phyloP scores from a whole-genome alignment of 768 basidiomycete species.

The Calocybe gangraenosa region DNA sequence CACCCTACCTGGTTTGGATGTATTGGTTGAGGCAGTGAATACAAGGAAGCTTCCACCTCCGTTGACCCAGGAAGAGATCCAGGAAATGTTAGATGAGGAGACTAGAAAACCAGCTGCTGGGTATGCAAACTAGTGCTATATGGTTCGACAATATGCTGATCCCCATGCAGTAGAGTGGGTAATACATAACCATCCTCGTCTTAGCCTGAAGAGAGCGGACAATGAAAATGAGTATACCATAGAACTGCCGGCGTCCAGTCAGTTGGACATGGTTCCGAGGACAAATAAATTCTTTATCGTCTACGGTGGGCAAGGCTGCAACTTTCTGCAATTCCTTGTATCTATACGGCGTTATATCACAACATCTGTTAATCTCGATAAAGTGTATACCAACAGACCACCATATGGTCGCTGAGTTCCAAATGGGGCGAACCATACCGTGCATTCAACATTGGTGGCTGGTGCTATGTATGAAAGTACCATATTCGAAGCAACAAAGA shows the following conservation, averaged over 20 bases:
- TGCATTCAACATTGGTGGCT: no score
- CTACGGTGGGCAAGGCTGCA: conserved; percentile 33
- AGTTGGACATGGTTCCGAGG: conserved; percentile 39
- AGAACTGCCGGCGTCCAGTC: not conserved
- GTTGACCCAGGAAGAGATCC: not conserved
- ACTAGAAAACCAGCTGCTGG: no score
- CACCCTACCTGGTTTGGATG: conserved; percentile 42
- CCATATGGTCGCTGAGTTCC: conserved; percentile 34
- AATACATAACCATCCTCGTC: no score
- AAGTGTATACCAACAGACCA: no score
- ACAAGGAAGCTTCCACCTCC: conserved; percentile 9
- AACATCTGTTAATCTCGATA: not conserved
- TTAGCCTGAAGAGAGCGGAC: not conserved
- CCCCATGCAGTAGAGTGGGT: no score
- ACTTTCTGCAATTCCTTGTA: conserved; percentile 39
- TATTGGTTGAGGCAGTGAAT: conserved; percentile 34
- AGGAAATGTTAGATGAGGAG: conserved; percentile 3
- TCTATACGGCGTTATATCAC: not conserved
- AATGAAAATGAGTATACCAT: not conserved
- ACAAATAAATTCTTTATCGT: conserved; percentile 49
- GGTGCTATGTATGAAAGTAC: conserved; percentile 41
- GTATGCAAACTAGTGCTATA: no score
- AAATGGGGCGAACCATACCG: conserved; percentile 55
- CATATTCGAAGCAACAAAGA: conserved; percentile 41
- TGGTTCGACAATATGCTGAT: no score